Base-by-base conservation (phyloP, 805 yeast genomes). In the Candida wancherniae region DNA sequence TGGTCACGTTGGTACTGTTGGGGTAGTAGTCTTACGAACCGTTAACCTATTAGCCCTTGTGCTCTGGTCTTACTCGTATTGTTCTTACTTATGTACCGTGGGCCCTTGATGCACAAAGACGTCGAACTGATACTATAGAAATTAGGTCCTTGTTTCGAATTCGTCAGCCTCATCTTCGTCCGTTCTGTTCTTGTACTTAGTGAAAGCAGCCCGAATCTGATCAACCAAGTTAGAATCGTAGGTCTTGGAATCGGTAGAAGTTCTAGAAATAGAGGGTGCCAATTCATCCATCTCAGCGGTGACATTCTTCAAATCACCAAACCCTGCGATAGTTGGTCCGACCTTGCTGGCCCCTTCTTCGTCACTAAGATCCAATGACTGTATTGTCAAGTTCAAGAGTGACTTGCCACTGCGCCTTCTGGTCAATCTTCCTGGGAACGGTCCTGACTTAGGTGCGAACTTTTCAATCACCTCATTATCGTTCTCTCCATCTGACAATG, bases 371-470 rank as follows among this genome's bases (percentile, higher is more conserved):
- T 81, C 87, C 43, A 82, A 61, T 17, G 81, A 67, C 32, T 78
- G 68, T 15, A 82, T 78, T 2, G 88, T 78, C 44, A 81, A 63
- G 40, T 77, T 79, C 43, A 81, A 67, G 33, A 81, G 59, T 1
- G 88, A 80, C 49, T 78, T 80, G n/a, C 85, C 82, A 18, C 86
- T 77, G 47, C 76, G 74, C 53, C 90, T 75, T 53, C 88, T 70
- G 31, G 63, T 57, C 53, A 81, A 58, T 28, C 63, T 62, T 5
- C 75, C 77, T 9, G 74, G 73, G 58, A 65, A 63, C 19, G 78
- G 75, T 2, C 58, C 74, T 4, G 54, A 56, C 48, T 47, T 67
- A 31, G 63, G 78, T 22, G 65, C 59, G 44, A 61, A 73, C 34
- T 57, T 58, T 36, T 53, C 54, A 36, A 71, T 51, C 21, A 62